Base-by-base conservation (phyloP, 2,329 filamentous ascomycete genomes). In the Elsinoe australis region DNA sequence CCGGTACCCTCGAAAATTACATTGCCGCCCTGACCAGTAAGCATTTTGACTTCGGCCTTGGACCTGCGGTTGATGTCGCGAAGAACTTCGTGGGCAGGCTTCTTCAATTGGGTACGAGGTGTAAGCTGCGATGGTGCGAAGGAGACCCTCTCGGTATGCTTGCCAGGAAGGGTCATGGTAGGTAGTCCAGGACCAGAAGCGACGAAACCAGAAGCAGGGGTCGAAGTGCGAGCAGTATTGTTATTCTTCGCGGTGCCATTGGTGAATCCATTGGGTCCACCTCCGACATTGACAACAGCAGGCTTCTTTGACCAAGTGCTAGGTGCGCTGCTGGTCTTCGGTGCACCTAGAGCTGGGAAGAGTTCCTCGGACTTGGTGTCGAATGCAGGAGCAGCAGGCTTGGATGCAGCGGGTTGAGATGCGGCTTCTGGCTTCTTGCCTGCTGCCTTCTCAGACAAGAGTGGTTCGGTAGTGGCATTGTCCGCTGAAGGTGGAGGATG, bases 11-110 rank as follows among this genome's bases (percentile, higher is more conserved):
- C 85, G 61, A 98, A 94, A 57, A 83, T 81, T 57, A 88, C 74
- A 29, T 78, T 76, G 17, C 85, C 86, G 54, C 79, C 82, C 53
- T 81, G 76, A n/a, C 82, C 80, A 51, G 79, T 77, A 51, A 79
- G 79, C 74, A 89, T 83, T 56, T 84, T 82, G 56, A 98, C 79
- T 57, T 80, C 86, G 51, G 89, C 88, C 63, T 90, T 88, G 52
- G 87, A 94, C 62, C 84, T 86, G 68, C 84, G 86, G 70, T 94
- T 95, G 68, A 96, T 86, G 55, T 95, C 88, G 63, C 87, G 85
- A 61, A 95, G 72, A 55, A 92, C 82, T 56, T 96, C 90, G 24
- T 80, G 73, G 45, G 95, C 74, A 5, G 90, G 87, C 57, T 87
- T 87, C 74, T 85, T 94, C 60, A 95, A 72, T 64, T 94, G 82